These are phyloP conservation scores for Phytophthora citricola DNA, from an alignment of 352 stramenopile genomes.

Conservation along the genomic window DNA sequence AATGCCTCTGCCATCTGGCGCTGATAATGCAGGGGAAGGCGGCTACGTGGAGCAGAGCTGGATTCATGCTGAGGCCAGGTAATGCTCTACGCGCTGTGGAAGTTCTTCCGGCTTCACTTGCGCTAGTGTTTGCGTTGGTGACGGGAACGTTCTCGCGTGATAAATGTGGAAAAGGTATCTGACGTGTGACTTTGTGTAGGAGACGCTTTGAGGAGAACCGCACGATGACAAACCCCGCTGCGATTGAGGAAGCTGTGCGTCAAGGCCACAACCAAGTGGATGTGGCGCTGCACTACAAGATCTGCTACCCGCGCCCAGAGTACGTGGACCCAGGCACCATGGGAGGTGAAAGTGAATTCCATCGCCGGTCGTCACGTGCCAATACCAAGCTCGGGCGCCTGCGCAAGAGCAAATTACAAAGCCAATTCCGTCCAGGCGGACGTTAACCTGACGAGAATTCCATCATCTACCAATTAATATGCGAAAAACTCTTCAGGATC, in stretches of 20 bases:
- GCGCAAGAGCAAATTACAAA: slow-evolving; percentile 51
- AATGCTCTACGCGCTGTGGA: not conserved
- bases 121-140: slow-evolving; percentile 12
- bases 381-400: slow-evolving; percentile 58
- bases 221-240: slow-evolving; percentile 27
- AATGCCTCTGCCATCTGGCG: slow-evolving; percentile 14
- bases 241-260: slow-evolving; percentile 61
- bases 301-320: slow-evolving; percentile 79
- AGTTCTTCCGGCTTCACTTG: slow-evolving; percentile 6
- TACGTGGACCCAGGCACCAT: slow-evolving; percentile 84
- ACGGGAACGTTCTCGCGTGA: slow-evolving; percentile 17
- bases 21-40: slow-evolving; percentile 59
- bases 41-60: slow-evolving; percentile 60
- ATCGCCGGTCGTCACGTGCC: slow-evolving; percentile 55
- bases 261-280: slow-evolving; percentile 78
- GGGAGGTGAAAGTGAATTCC: slow-evolving; percentile 77
- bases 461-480: slow-evolving; percentile 5
- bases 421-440: slow-evolving; percentile 50
- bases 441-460: slow-evolving; percentile 11
- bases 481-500: slow-evolving; percentile 5
- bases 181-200: slow-evolving; percentile 30
- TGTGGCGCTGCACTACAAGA: slow-evolving; percentile 85
- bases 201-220: slow-evolving; percentile 75
- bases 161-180: slow-evolving; percentile 31
- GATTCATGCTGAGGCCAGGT: slow-evolving; percentile 78